Evolutionary conservation across 768 basidiomycete genomes (phyloP).

Genomic region (Daedaleopsis sinensis): DNA sequence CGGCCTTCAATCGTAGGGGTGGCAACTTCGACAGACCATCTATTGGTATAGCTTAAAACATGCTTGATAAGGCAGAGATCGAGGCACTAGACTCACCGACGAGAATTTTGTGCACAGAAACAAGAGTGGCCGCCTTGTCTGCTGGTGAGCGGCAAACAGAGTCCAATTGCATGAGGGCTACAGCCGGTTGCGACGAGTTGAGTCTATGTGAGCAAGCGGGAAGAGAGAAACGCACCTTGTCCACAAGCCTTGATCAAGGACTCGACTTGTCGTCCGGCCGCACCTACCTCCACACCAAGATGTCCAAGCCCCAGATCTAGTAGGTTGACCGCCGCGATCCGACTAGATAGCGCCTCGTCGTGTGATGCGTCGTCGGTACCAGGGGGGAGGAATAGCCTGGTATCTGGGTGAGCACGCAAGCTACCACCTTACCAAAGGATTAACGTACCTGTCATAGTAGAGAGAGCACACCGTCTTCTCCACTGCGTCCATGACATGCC

Average conservation of each 20-base stretch:
- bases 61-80: not conserved
- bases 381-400: slow-evolving; percentile 77
- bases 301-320: slow-evolving; percentile 88
- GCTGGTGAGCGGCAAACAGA: slow-evolving; percentile 58
- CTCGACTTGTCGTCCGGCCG: slow-evolving; percentile 52
- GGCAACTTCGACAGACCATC: slow-evolving; percentile 79
- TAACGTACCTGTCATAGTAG: slow-evolving; percentile 81
- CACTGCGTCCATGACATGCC: slow-evolving; percentile 68
- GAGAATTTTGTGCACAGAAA: slow-evolving; percentile 82
- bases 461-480: slow-evolving; percentile 71
- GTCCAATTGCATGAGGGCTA: slow-evolving; percentile 59
- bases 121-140: slow-evolving; percentile 80
- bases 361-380: slow-evolving; percentile 81
- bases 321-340: slow-evolving; percentile 90
- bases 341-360: slow-evolving; percentile 86
- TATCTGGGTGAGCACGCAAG: not conserved
- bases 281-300: slow-evolving; percentile 80
- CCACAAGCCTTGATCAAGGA: slow-evolving; percentile 75
- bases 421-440: not conserved
- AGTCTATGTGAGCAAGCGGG: not conserved
- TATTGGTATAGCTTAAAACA: slow-evolving; percentile 29
- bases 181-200: not conserved
- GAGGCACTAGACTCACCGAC: slow-evolving; percentile 60
- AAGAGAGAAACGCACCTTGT: slow-evolving; percentile 55
- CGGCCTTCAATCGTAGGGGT: slow-evolving; percentile 72